Conservation (phyloP, 257 asterid genomes). For the Ligustrum vulgare region DNA sequence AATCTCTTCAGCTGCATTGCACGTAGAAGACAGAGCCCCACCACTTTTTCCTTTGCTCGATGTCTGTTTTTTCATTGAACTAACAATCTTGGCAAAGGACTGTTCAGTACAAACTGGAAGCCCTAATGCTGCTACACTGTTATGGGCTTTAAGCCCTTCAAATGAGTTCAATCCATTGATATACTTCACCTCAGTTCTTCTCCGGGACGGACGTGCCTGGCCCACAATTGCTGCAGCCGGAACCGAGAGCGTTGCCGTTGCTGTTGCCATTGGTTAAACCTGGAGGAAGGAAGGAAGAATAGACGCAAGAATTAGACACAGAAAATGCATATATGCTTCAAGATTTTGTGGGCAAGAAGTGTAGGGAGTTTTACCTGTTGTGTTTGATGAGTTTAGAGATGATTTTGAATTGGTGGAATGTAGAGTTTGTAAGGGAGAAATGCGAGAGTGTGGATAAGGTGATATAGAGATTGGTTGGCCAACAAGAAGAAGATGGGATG, state of each 20-base stretch:
- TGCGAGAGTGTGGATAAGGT: constrained; percentile 63
- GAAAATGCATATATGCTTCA: not conserved
- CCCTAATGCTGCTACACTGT: constrained; percentile 59
- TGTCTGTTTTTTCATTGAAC: constrained; percentile 43
- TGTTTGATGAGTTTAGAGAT: constrained; percentile 23
- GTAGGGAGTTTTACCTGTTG: constrained; percentile 32
- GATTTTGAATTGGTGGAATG: constrained; percentile 26
- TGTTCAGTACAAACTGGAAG: constrained; percentile 63
- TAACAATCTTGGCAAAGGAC: constrained; percentile 64
- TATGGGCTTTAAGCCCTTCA: constrained; percentile 82
- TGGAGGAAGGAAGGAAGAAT: constrained; percentile 17
- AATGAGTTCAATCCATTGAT: constrained; percentile 71
- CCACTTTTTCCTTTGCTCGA: constrained; percentile 39
- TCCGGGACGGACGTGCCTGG: constrained; percentile 37
- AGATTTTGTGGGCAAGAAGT: not conserved
- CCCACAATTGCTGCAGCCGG: constrained; percentile 40
- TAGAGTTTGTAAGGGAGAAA: constrained; percentile 43
- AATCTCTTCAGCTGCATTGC: constrained; percentile 64
- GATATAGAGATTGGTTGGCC: constrained; percentile 57
- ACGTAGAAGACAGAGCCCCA: constrained; percentile 61
- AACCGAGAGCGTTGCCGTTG: constrained; percentile 42
- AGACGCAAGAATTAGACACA: constrained; percentile 7
- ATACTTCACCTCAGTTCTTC: constrained; percentile 46
- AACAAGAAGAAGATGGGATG: constrained; percentile 40
- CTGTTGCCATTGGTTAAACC: constrained; percentile 55